Base-by-base conservation (phyloP, 2,329 filamentous ascomycete genomes). In the Colletotrichum endophyticum region DNA sequence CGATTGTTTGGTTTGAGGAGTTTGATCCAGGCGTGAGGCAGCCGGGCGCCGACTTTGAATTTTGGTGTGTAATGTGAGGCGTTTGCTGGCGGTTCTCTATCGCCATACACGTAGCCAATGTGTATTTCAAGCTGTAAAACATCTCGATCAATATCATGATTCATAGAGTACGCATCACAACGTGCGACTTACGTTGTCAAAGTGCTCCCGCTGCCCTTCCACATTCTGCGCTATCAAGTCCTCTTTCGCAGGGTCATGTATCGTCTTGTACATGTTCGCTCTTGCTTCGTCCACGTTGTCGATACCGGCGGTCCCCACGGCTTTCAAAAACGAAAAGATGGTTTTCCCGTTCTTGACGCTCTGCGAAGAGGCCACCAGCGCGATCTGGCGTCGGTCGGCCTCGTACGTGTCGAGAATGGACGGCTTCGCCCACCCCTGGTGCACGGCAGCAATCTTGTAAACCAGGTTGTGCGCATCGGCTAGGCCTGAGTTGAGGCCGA, bases 21-120 rank as follows among this genome's bases (percentile, higher is more conserved):
- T 32, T 70, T 74, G 27, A 87, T 83, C 85, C 86, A 88, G 2
- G 83, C 81, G 78, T 88, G 86, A 6, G 86, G 85, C 7, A 87
- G 71, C 39, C 86, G 80, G 8, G 85, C 86, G 1, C 87, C 86
- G 1, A 81, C 69, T 0, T 81, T 74, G 73, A 85, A 87, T n/a
- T 82, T 83, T 4, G 85, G 82, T 3, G 77, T 79, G 72, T 83
- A 88, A 2, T 80, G 57, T 0, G 86, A 88, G 2, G 85, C 86
- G 76, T 85, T 81, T 0, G 79, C 56, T 1, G 85, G 86, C 5
- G 83, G 79, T 8, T 79, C 66, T 3, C 72, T 79, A 16, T 80
- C 79, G 4, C 85, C 85, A 75, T 88, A 87, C 0, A 87, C 81
- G 69, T 87, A 88, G 3, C 86, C 86, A 68, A 88, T 86, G 66